Conservation (phyloP, 139 green algal genomes). For the Chlorella sp. region DNA sequence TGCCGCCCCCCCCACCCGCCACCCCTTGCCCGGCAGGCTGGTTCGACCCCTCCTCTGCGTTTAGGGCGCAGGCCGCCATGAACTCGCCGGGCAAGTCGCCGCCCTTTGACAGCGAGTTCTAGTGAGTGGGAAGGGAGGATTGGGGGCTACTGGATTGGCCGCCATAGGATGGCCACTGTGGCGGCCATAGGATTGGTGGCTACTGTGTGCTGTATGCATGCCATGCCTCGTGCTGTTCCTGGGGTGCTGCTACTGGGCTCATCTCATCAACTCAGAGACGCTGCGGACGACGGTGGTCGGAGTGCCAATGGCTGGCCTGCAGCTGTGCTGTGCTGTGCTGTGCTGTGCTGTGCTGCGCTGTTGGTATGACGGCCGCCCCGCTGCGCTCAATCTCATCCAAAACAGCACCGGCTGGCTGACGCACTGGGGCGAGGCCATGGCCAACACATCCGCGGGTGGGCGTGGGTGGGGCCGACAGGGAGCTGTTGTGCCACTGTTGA, state of each 20-base stretch:
- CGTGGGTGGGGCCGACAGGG: not conserved
- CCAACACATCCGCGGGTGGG: conserved; percentile 54
- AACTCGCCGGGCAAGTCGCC: conserved; percentile 60
- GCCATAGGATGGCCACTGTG: too few relatives aligned
- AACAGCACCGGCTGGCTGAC: conserved; percentile 71
- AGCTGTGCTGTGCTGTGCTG: too few relatives aligned
- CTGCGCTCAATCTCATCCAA: not conserved
- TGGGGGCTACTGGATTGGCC: not conserved
- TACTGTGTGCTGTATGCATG: too few relatives aligned
- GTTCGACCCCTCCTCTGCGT: conserved; percentile 55
- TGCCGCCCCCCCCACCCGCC: too few relatives aligned
- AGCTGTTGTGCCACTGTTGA: too few relatives aligned
- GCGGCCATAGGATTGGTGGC: too few relatives aligned
- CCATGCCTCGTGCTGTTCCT: too few relatives aligned
- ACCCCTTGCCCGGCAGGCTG: not conserved
- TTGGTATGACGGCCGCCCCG: not conserved
- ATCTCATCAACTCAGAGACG: too few relatives aligned
- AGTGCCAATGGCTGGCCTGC: too few relatives aligned
- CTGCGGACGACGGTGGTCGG: too few relatives aligned
- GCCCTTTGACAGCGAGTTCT: conserved; percentile 70
- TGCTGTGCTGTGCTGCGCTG: too few relatives aligned
- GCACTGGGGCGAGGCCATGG: conserved; percentile 74
- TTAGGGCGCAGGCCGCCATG: conserved; percentile 49
- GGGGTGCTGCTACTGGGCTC: too few relatives aligned
- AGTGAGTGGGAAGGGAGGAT: conserved; percentile 40